These are phyloP conservation scores for Sporothrix inflata DNA, from an alignment of 2,329 filamentous ascomycete genomes.

Conservation along the genomic window DNA sequence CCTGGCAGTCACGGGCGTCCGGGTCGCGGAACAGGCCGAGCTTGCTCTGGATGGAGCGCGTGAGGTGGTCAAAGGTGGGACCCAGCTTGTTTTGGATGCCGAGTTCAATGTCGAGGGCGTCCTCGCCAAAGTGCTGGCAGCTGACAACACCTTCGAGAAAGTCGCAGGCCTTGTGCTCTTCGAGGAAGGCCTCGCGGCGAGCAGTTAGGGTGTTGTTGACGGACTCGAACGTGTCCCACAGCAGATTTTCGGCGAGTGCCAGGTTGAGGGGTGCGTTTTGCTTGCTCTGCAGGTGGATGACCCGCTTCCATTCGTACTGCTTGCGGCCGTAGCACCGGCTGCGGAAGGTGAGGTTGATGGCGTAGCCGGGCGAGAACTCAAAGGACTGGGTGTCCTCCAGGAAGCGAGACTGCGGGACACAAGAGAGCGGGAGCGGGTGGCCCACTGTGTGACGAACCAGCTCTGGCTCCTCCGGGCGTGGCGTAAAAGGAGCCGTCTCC, in stretches of 20 bases:
- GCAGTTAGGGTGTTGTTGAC: constrained; percentile 48
- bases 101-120: constrained; percentile 52
- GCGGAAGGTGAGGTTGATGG: constrained; percentile 50
- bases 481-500: constrained; percentile 36
- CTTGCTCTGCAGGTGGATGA: constrained; percentile 49
- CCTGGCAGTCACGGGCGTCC: constrained; percentile 48
- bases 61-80: constrained; percentile 50
- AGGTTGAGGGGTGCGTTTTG: constrained; percentile 55
- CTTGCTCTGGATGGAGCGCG: constrained; percentile 48
- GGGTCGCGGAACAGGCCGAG: constrained; percentile 51
- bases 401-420: constrained; percentile 52
- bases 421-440: constrained; percentile 50
- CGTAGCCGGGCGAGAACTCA: constrained; percentile 54
- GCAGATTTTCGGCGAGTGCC: constrained; percentile 50
- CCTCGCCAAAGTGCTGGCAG: constrained; percentile 48
- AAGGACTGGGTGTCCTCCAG: constrained; percentile 51
- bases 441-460: constrained; percentile 47
- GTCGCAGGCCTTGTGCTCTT: constrained; percentile 44
- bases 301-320: constrained; percentile 45
- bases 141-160: constrained; percentile 44
- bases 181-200: constrained; percentile 48
- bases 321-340: constrained; percentile 45
- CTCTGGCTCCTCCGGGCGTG: constrained; percentile 37
- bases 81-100: constrained; percentile 56
- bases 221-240: constrained; percentile 50